Evolutionary conservation across 2,329 filamentous ascomycete genomes (phyloP), one percentile per base, ranked within the genome.

Genomic region (Cordyceps farinosa): DNA sequence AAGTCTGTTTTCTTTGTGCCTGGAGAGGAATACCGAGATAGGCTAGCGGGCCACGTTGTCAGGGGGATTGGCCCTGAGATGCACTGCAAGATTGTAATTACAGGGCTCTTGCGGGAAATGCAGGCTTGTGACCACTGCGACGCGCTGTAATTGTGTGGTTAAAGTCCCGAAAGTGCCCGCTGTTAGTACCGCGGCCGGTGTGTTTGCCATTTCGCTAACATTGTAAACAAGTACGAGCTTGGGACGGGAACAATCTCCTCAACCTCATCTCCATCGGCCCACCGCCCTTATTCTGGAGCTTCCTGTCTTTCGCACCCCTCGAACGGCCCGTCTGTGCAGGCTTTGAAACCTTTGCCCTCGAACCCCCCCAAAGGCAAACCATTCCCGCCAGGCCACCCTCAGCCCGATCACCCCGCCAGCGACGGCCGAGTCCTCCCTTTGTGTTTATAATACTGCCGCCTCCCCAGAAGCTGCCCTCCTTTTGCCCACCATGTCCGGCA

Each of bases 401-500:
- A 30, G 38, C 36, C 59, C 32, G 40, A 22, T 54, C 59, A 54
- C 50, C 32, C 59, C 59, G 50, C 59, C 42, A 47, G 40, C 59
- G 30, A 17, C 36, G 45, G 40, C 56, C 48, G 48, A 52, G 48
- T 61, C 51, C 54, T 42, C 34, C 51, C 50, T 32, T 61, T 47
- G 38, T 47, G 59, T 48, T 55, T 54, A 61, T 61, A 54, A 55
- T 54, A 53, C 22, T 15, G 36, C 22, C 45, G 9, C 50, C 34
- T 36, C 56, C 22, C 48, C 30, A 29, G 32, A 45, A 44, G 40
- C 42, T 40, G 13, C 22, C 27, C 47, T 52, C 51, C 40, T 40
- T 36, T 56, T 29, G 60, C 60, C 47, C 70, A 70, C 73, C 73
- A 85, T 85, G 82, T 85, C 83, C 65, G 79, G 79, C 72, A 82